Evolutionary conservation across 257 asterid species (phyloP).

Genomic region (Eucommia ulmoides): DNA sequence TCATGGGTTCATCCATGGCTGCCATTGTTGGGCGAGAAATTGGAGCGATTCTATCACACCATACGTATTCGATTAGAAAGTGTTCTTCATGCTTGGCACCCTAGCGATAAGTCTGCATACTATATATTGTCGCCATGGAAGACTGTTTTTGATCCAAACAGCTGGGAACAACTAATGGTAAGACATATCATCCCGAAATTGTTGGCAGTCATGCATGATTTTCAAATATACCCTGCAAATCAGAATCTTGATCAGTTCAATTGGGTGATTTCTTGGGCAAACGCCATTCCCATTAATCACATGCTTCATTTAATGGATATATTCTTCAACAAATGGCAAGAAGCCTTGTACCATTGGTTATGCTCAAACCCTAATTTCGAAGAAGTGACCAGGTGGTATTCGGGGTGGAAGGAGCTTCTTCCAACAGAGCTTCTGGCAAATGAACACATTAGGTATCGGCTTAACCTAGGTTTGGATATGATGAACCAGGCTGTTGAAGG

Average conservation of each 20-base stretch:
- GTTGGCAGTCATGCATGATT: constrained; percentile 48
- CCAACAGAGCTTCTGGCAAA: constrained; percentile 69
- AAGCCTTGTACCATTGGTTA: constrained; percentile 76
- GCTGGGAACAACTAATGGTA: constrained; percentile 86
- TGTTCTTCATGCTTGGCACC: constrained; percentile 93
- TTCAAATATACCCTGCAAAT: constrained; percentile 59
- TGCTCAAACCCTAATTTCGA: constrained; percentile 59
- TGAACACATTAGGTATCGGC: constrained; percentile 52
- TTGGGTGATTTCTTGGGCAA: constrained; percentile 63
- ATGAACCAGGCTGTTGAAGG: constrained; percentile 85
- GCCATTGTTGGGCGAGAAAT: constrained; percentile 55
- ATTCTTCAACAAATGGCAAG: constrained; percentile 83
- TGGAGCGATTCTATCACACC: constrained; percentile 69
- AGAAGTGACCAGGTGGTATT: constrained; percentile 68
- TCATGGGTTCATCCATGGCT: constrained; percentile 96
- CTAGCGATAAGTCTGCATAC: constrained; percentile 72
- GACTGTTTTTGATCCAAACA: constrained; percentile 66
- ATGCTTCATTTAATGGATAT: constrained; percentile 63
- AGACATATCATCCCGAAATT: constrained; percentile 55
- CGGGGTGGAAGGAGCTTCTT: constrained; percentile 75
- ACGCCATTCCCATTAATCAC: constrained; percentile 62
- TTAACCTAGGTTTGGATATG: constrained; percentile 61
- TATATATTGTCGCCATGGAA: constrained; percentile 77
- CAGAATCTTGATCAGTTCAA: constrained; percentile 58
- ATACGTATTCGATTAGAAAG: constrained; percentile 62